These are phyloP conservation scores for Penicillium sp. DNA, from an alignment of 2,329 filamentous ascomycete species.

Conservation along the genomic window DNA sequence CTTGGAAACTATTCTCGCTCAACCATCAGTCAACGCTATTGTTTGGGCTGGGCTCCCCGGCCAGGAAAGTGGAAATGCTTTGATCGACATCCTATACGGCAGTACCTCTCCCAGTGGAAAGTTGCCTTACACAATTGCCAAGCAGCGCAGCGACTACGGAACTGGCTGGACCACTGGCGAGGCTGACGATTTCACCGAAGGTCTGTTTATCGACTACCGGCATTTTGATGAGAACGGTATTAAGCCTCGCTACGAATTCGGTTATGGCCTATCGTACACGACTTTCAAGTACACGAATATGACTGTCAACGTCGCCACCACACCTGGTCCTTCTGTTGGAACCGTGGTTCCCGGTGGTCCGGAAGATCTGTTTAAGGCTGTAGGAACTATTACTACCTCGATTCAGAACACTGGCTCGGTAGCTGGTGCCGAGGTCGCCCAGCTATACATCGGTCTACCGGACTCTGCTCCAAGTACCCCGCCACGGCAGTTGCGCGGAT, in stretches of 20 bases:
- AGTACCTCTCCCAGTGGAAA: constrained; percentile 51
- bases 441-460: constrained; percentile 43
- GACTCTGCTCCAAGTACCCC: constrained; percentile 38
- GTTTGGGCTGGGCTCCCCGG: constrained; percentile 64
- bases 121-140: constrained; percentile 61
- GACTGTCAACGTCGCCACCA: too few species aligned
- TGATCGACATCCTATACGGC: constrained; percentile 49
- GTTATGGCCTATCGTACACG: constrained; percentile 57
- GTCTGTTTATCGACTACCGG: constrained; percentile 55
- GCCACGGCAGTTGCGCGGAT: constrained; percentile 59
- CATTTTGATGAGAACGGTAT: constrained; percentile 53
- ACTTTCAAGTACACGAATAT: constrained; percentile 53
- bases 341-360: constrained; percentile 56
- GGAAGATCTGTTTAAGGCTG: constrained; percentile 13
- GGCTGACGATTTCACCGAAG: constrained; percentile 49
- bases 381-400: constrained; percentile 49
- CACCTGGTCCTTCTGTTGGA: too few species aligned
- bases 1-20: constrained; percentile 60
- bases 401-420: constrained; percentile 68
- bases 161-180: constrained; percentile 11
- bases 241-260: constrained; percentile 55
- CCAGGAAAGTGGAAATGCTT: constrained; percentile 49
- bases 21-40: constrained; percentile 62
- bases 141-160: constrained; percentile 53
- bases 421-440: constrained; percentile 67